phyloP scores from a whole-genome alignment of 768 basidiomycete species.

The Tephrocybe sp. region DNA sequence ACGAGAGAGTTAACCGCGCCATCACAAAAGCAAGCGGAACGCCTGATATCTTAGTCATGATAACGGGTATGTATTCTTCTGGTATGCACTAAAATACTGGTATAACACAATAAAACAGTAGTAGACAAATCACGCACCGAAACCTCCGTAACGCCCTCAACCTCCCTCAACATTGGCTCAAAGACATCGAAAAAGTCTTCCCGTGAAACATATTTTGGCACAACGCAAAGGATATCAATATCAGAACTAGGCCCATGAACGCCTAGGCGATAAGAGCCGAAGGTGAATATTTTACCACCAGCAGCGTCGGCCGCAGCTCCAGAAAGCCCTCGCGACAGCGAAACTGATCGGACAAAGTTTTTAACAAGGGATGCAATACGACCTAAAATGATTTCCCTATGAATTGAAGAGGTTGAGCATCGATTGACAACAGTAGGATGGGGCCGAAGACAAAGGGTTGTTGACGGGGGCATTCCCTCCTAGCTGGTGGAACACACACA shows the following conservation, averaged over 20 bases:
- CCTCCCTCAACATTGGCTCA: conserved; percentile 81
- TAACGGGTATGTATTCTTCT: conserved; percentile 94
- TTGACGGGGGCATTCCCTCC: conserved; percentile 12
- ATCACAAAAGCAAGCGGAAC: conserved; percentile 94
- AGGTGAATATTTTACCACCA: conserved; percentile 98
- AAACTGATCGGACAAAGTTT: conserved; percentile 86
- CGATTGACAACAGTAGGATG: conserved; percentile 7
- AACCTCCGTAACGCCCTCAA: conserved; percentile 85
- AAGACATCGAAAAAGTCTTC: conserved; percentile 96
- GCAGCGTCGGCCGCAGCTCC: conserved; percentile 86
- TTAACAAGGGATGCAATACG: conserved; percentile 88
- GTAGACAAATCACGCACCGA: conserved; percentile 58
- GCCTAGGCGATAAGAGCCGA: conserved; percentile 96
- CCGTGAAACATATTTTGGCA: conserved; percentile 92
- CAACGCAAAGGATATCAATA: conserved; percentile 98
- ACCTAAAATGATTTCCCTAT: conserved; percentile 91
- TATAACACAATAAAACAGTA: neutral
- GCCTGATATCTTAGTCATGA: conserved; percentile 88
- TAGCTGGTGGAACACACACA: conserved; percentile 2
- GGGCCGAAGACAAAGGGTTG: conserved; percentile 2
- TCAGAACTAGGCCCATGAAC: conserved; percentile 95
- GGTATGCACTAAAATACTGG: conserved; percentile 74
- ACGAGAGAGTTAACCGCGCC: conserved; percentile 82
- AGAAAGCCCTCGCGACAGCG: conserved; percentile 77
- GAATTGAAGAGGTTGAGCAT: conserved; percentile 18